Evolutionary conservation across 2,329 filamentous ascomycete genomes (phyloP), one percentile per base, ranked within the genome.

Genomic region (Herpotrichia juniperi): DNA sequence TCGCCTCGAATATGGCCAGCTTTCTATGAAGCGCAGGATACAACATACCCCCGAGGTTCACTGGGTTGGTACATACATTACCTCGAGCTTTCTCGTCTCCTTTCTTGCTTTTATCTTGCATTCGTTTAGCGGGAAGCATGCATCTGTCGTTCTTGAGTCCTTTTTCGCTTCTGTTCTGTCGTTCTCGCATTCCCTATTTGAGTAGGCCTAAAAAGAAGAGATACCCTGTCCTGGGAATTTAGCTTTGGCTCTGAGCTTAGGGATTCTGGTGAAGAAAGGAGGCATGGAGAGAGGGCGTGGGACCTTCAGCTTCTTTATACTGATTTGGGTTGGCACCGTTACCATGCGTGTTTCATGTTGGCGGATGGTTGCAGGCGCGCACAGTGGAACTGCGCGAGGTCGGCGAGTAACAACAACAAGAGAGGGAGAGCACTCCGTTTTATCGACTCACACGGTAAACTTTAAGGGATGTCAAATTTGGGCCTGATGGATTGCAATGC

Each of bases 1-100:
- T 54, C 48, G 45, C 28, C 17, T 45, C 30, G 28, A n/a, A 24
- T 12, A 6, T 40, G 21, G 37, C 21, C 37, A 24, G 37, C 37
- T 14, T 40, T 40, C 4, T 11, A 40, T 40, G 10, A 14, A 40
- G 42, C 35, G 43, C 28, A 32, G 42, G 32, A 46, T 51, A 37
- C 6, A 19, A 12, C 17, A 46, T 21, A 46, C 30, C 25, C 39
- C 25, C 39, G n/a, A 14, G 21, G 21, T 39, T 21, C 34, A 17
- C 34, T 37, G n/a, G 34, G 34, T 37, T 17, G n/a, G 21, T 16
- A 40, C n/a, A 24, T 22, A 35, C n/a, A 40, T 7, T 6, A 19
- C 28, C n/a, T 5, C 17, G 11, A 17, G 11, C 14, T 17, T n/a
- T 35, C 22, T 32, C 28, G 28, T 28, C 40, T 31, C 9, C 16